These are phyloP conservation scores for Xylariomycetidae sp. DNA, from an alignment of 2,329 filamentous ascomycete species.

Conservation along the genomic window DNA sequence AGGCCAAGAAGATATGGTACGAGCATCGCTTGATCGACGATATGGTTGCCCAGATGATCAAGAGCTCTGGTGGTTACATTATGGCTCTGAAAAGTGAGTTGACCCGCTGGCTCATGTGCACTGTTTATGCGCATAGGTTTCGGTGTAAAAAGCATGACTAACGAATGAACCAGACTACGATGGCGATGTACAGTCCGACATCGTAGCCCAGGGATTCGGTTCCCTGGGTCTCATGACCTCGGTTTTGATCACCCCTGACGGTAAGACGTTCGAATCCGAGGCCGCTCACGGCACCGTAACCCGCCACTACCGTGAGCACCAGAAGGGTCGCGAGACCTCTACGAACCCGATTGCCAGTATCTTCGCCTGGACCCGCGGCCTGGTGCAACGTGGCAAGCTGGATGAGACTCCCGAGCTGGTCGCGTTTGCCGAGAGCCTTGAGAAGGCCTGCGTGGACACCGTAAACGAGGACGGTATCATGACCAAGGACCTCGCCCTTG, in stretches of 20 bases:
- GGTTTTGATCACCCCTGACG: constrained; percentile 92
- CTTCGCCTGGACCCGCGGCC: constrained; percentile 96
- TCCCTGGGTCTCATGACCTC: constrained; percentile 98
- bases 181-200: constrained; percentile 97
- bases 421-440: constrained; percentile 84
- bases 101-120: not conserved
- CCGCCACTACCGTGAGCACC: constrained; percentile 97
- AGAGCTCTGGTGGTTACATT: constrained; percentile 92
- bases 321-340: constrained; percentile 94
- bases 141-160: constrained; percentile 10
- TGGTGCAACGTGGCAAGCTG: constrained; percentile 87
- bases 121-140: constrained; percentile 1
- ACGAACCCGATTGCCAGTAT: constrained; percentile 99
- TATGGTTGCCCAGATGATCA: constrained; percentile 99
- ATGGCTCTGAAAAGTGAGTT: constrained; percentile 94
- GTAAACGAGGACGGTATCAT: constrained; percentile 93
- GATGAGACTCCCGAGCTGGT: constrained; percentile 90
- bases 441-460: constrained; percentile 90
- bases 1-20: constrained; percentile 94
- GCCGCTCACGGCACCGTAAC: constrained; percentile 98
- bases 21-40: constrained; percentile 99
- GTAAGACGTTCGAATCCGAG: constrained; percentile 95
- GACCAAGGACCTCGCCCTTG: constrained; percentile 98
- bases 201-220: constrained; percentile 96
- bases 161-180: constrained; percentile 71